Evolutionary conservation across 2,329 filamentous ascomycete genomes (phyloP), one percentile per base, ranked within the genome.

Genomic region (Calonectria montana): DNA sequence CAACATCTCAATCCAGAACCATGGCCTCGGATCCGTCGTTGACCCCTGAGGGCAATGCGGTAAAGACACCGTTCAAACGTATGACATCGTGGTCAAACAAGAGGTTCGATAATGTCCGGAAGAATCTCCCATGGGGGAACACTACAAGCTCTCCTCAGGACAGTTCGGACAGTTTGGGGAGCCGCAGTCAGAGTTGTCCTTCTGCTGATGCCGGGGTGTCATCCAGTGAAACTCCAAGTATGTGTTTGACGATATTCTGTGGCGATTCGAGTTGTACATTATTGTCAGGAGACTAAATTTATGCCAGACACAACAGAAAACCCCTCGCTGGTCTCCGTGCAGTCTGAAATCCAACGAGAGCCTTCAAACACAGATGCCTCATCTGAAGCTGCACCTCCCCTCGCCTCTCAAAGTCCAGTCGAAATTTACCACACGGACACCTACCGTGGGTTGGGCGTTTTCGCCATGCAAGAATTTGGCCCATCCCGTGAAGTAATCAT

Each of bases 381-480:
- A 18, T 13, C 12, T 29, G 7, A 37, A 29, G 16, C 16, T 31
- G 25, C 59, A 45, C 15, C 1, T 21, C 37, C 47, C 5, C 55
- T 21, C 18, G 41, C 23, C 6, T 78, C 78, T 23, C 59, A 47
- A 4, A 69, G 74, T 6, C 75, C 68, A 16, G 45, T 78, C 16
- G 8, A 10, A 1, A 67, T 80, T 35, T 29, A 16, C 8, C 2
- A 73, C 1, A 77, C 75, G 1, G 3, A 15, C 1, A 69, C 47
- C 2, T 8, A 9, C n/a, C 41, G 41, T 1, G 66, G 71, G 3
- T 35, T 16, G 7, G 81, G 81, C 12, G 48, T 82, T 8, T 79
- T 77, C 64, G 75, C 77, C 5, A 43, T 1, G 0, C 59, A 6
- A 1, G n/a, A 75, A 6, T 47, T 80, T 12, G 27, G 27, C 4